Conservation (phyloP, 1,139 yeast genomes). For the Fermentozyma sake region DNA sequence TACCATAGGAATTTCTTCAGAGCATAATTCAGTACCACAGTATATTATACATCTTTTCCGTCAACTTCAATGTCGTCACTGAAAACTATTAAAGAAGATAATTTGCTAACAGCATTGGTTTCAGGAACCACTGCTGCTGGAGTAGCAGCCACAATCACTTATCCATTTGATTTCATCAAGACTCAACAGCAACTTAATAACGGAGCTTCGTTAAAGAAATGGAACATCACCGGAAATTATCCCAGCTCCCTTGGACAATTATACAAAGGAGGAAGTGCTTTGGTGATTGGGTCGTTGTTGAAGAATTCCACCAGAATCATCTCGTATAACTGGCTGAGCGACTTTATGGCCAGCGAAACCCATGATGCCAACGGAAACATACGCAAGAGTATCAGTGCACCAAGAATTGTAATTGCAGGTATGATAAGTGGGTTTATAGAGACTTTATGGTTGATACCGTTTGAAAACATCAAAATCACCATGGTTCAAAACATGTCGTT, state of each 20-base stretch:
- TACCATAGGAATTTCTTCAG: too few species aligned
- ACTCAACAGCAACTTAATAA: conserved; percentile 65
- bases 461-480: conserved; percentile 80
- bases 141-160: conserved; percentile 65
- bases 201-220: conserved; percentile 34
- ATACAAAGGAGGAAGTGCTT: conserved; percentile 74
- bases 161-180: conserved; percentile 82
- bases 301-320: conserved; percentile 72
- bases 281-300: conserved; percentile 69
- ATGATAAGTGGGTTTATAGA: conserved; percentile 80
- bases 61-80: too few species aligned
- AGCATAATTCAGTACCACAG: too few species aligned
- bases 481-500: conserved; percentile 68
- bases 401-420: conserved; percentile 78
- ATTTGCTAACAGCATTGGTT: conserved; percentile 56
- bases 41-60: too few species aligned
- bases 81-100: conserved; percentile 14
- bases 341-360: conserved; percentile 62
- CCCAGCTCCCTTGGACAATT: conserved; percentile 40
- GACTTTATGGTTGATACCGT: conserved; percentile 81
- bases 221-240: conserved; percentile 34
- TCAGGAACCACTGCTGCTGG: conserved; percentile 78
- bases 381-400: conserved; percentile 59
- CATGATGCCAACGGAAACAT: conserved; percentile 26
- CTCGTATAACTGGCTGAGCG: conserved; percentile 71